phyloP scores from a whole-genome alignment of 768 basidiomycete species.

The Amanita thiersii region DNA sequence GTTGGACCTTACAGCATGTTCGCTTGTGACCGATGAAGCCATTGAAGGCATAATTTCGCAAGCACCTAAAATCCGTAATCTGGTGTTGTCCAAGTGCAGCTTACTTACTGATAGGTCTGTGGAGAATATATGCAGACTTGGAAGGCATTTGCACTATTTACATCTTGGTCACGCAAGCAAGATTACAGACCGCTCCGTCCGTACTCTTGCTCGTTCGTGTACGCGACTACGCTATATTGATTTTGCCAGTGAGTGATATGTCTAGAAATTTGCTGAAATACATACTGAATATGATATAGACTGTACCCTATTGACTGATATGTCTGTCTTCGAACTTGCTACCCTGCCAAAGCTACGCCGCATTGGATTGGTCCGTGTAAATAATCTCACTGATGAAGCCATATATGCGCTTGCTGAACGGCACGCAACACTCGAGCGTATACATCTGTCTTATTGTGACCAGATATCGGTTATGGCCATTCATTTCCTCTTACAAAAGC shows the following conservation, averaged over 20 bases:
- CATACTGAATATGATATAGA: slow-evolving; percentile 35
- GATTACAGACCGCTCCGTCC: slow-evolving; percentile 87
- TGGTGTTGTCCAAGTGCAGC: slow-evolving; percentile 81
- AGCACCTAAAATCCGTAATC: slow-evolving; percentile 77
- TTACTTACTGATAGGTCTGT: slow-evolving; percentile 76
- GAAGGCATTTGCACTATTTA: slow-evolving; percentile 90
- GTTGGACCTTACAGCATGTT: slow-evolving; percentile 87
- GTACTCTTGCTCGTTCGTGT: slow-evolving; percentile 75
- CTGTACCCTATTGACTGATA: slow-evolving; percentile 82
- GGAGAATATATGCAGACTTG: slow-evolving; percentile 76
- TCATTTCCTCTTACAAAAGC: slow-evolving; percentile 79
- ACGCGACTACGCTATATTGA: slow-evolving; percentile 92
- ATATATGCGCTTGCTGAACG: slow-evolving; percentile 84
- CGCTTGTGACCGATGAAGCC: slow-evolving; percentile 72
- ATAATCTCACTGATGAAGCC: slow-evolving; percentile 89
- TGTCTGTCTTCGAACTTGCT: slow-evolving; percentile 89
- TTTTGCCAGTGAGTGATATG: slow-evolving; percentile 71
- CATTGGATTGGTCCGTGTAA: slow-evolving; percentile 91
- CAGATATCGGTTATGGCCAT: slow-evolving; percentile 89
- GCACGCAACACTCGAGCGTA: slow-evolving; percentile 83
- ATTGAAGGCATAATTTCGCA: slow-evolving; percentile 76
- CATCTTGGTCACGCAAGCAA: slow-evolving; percentile 88
- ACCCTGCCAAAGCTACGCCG: slow-evolving; percentile 84
- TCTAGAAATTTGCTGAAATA: slow-evolving; percentile 5
- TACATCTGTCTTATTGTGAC: slow-evolving; percentile 96